A percentile compares a stretch with the other conserved stretches of the same genome.
These are phyloP conservation scores for Rutidosis leptorrhynchoides DNA, from an alignment of 129 eudicot genomes.

Conservation along the genomic window DNA sequence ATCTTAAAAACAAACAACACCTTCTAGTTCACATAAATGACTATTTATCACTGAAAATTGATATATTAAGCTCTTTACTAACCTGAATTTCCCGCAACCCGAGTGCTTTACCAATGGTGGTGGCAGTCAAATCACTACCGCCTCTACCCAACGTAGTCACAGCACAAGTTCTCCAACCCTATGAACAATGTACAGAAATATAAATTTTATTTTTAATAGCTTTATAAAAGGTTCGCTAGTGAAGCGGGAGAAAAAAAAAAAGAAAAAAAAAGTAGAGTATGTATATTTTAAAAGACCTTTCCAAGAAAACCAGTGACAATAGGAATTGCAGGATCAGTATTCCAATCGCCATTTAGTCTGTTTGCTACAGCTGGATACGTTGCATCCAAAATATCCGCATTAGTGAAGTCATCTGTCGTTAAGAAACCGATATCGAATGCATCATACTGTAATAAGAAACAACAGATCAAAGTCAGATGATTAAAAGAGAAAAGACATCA, in stretches of 20 bases:
- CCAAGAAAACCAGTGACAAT: constrained; percentile 95
- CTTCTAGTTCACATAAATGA: no score
- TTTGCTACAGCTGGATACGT: constrained; percentile 93
- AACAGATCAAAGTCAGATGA: background rate
- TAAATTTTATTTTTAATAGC: background rate
- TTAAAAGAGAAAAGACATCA: background rate
- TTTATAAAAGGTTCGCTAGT: background rate
- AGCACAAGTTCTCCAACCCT: constrained; percentile 84
- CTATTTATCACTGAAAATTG: background rate
- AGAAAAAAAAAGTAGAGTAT: background rate
- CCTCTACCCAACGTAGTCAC: constrained; percentile 82
- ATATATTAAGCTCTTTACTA: background rate
- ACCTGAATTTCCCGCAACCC: constrained; percentile 78
- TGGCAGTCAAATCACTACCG: constrained; percentile 82
- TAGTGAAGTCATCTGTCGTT: constrained; percentile 92
- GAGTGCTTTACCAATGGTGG: constrained; percentile 79
- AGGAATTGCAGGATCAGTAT: constrained; percentile 77
- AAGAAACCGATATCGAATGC: constrained; percentile 88
- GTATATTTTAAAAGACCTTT: constrained; percentile 48
- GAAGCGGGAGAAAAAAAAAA: background rate
- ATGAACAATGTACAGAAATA: constrained; percentile 19
- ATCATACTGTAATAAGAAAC: constrained; percentile 72
- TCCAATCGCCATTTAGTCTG: constrained; percentile 76
- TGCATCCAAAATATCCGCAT: constrained; percentile 92
- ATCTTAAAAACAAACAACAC: background rate